phyloP scores from a whole-genome alignment of 1,284 basidiomycete species.

The Fomitopsis betulina region DNA sequence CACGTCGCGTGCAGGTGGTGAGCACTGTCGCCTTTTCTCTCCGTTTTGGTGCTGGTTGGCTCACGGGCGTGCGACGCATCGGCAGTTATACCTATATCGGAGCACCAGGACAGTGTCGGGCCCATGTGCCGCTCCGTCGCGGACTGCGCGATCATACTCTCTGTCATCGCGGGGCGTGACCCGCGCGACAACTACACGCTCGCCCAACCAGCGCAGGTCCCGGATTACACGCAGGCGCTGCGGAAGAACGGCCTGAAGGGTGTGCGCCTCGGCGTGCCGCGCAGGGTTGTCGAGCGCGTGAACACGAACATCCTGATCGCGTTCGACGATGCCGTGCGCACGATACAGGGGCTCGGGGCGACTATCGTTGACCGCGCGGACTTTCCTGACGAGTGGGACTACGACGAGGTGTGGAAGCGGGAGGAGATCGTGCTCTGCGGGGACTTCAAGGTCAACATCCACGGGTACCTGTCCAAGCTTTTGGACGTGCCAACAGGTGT shows the following conservation, averaged over 20 bases:
- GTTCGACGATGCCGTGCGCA: constrained; percentile 35
- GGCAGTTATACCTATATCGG: constrained; percentile 45
- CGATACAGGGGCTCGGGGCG: constrained; percentile 33
- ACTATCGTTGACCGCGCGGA: constrained; percentile 37
- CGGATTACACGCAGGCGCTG: constrained; percentile 35
- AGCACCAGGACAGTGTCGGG: constrained; percentile 46
- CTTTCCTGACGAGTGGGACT: constrained; percentile 33
- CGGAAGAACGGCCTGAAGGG: constrained; percentile 31
- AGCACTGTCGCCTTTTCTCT: neutral
- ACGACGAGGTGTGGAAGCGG: constrained; percentile 25
- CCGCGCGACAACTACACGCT: constrained; percentile 40
- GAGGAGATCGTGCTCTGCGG: constrained; percentile 29
- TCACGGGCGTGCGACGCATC: neutral
- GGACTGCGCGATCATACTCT: constrained; percentile 40
- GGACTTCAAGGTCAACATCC: constrained; percentile 37
- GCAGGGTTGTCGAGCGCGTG: constrained; percentile 22
- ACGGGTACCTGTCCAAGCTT: constrained; percentile 27
- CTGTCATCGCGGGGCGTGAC: constrained; percentile 41
- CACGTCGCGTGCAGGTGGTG: constrained; percentile 45
- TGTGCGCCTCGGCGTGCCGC: constrained; percentile 36
- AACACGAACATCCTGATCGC: constrained; percentile 25
- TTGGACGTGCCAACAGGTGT: constrained; percentile 31
- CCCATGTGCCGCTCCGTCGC: constrained; percentile 43
- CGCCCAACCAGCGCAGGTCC: constrained; percentile 33
- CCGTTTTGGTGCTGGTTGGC: neutral